Base-by-base conservation (phyloP, 768 basidiomycete species). In the Candolleomyces eurysporus region DNA sequence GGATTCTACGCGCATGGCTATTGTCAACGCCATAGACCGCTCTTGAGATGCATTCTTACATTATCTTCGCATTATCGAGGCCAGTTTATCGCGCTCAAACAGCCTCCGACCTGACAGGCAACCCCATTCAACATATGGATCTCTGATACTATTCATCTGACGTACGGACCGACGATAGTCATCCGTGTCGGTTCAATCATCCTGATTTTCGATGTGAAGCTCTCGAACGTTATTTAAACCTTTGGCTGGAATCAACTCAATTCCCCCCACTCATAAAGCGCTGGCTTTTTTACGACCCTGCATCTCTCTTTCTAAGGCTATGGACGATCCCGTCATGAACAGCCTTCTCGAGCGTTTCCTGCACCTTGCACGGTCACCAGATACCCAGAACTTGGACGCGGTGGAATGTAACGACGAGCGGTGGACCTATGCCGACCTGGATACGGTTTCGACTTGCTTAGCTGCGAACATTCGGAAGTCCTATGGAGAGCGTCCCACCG, bases 361-460 rank as follows among this genome's bases (percentile, higher is more conserved):
- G 39, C 30, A 31, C 42, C 63, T 67, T 46, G 64, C 70, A 48
- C 67, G 64, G 54, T 69, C 67, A 57, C 32, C 56, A 22, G 49
- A 39, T 40, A 61, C 61, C 22, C 61, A 65, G 48, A 65, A 69
- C 36, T 64, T 61, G 40, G 61, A 59, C 31, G 70, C 65, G n/a
- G 65, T 75, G 21, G 71, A 73, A 60, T 75, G 73, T 50, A 71
- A 66, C 16, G 53, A 66, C 32, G 73, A 75, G 54, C 48, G 57
- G 22, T 76, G 74, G 72, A 75, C 70, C 0, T 76, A 76, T 59
- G 69, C 68, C 17, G 73, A 73, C 48, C 64, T 76, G 21, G 71
- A 76, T 65, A 63, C 59, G 17, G 64, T 76, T 48, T 74, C 73
- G 2, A 71, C 68, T n/a, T 69, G 70, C 17, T 61, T 76, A 17